A percentile compares a stretch with the other conserved stretches of the same genome.
These are phyloP conservation scores for Zasmidium cellare DNA, from an alignment of 2,329 filamentous ascomycete genomes.

Conservation along the genomic window DNA sequence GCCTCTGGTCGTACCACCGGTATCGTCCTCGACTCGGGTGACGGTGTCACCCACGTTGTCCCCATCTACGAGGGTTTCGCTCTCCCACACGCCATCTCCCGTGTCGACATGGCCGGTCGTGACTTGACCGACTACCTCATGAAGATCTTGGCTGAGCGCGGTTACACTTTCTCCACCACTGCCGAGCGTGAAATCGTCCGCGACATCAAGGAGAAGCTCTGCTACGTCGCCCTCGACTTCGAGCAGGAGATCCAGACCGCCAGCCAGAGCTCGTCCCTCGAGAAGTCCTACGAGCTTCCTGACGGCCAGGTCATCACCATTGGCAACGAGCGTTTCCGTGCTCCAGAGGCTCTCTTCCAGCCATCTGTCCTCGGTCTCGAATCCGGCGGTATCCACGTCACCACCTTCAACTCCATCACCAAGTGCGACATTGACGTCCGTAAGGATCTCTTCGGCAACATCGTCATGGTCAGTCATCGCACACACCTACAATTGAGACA, in stretches of 20 bases:
- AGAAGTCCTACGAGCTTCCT: constrained; percentile 99
- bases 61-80: constrained; percentile 99
- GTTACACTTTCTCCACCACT: constrained; percentile 99
- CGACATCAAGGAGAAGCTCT: constrained; percentile 99
- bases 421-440: constrained; percentile 99
- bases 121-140: constrained; percentile 99
- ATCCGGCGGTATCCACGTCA: constrained; percentile 98
- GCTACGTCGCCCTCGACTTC: constrained; percentile 99
- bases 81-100: constrained; percentile 98
- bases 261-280: constrained; percentile 95
- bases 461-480: constrained; percentile 85
- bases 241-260: constrained; percentile 99
- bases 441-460: constrained; percentile 99
- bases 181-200: constrained; percentile 99
- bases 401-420: constrained; percentile 99
- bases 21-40: constrained; percentile 99
- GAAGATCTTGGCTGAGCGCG: constrained; percentile 99
- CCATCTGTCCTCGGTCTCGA: constrained; percentile 97
- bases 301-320: constrained; percentile 99
- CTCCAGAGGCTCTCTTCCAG: constrained; percentile 99
- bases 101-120: constrained; percentile 99
- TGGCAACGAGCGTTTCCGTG: constrained; percentile 99
- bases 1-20: constrained; percentile 99
- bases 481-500: neutral
- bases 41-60: constrained; percentile 99